Base-by-base conservation (phyloP, 768 basidiomycete genomes). In the Mycena leptocephala region DNA sequence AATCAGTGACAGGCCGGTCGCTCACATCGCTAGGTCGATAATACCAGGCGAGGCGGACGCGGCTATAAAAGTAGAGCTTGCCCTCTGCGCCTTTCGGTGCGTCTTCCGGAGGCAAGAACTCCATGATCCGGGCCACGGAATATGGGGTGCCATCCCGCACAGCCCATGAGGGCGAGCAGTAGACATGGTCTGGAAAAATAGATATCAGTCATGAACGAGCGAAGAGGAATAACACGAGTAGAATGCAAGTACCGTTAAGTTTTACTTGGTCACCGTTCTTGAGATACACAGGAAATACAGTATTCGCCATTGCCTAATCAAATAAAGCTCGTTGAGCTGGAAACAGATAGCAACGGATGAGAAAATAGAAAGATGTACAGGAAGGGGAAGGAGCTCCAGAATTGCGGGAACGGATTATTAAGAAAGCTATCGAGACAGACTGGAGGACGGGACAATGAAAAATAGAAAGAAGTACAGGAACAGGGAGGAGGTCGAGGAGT, bases 21-120 rank as follows among this genome's bases (percentile, higher is more conserved):
- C 94, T 96, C 79, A 99, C 95, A 91, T 99, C 98, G 86, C 94
- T 93, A 65, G 97, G 97, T 78, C 98, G 95, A 88, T 99, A 98
- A 88, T 97, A 99, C 93, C 97, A 97, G 56, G 96, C 96, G 70
- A 99, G 90, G 65, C 97, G 93, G 78, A 97, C 97, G 82, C 96
- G 95, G 79, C 94, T 93, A 83, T 92, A 94, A 22, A 89, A 87
- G 82, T 93, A 93, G 80, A 92, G 92, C 81, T 91, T 91, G 79
- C 91, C 91, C 70, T 93, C 93, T 76, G 89, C 88, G 71, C 91
- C 92, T 85, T 92, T 95, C 46, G 92, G 88, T 48, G 88, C 88
- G 67, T 94, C 93, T 83, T 94, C 93, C 13, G 96, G 93, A 39
- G 95, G 94, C 22, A 99, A 89, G 81, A 99, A 97, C 86, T 97